Conservation (phyloP, 2,329 filamentous ascomycete species). For the Bertia moriformis region DNA sequence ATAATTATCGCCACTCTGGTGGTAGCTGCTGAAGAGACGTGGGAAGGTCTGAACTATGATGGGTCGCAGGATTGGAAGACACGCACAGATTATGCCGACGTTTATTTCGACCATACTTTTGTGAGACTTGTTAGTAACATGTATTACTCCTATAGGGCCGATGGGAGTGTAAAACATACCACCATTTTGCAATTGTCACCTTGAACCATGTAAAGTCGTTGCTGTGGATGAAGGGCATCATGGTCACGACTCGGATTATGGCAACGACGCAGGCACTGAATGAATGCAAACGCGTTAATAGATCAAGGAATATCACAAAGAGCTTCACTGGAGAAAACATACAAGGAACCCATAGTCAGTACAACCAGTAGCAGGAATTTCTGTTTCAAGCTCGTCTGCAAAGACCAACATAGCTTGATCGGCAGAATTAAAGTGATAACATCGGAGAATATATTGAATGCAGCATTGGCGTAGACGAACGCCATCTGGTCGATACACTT, state of each 20-base stretch:
- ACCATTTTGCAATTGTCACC: not conserved
- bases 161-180: not conserved
- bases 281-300: too few relatives aligned
- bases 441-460: not conserved
- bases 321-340: too few relatives aligned
- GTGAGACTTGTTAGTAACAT: not conserved
- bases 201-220: not conserved
- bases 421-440: not conserved
- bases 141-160: not conserved
- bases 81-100: not conserved
- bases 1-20: not conserved
- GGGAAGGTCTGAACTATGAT: not conserved
- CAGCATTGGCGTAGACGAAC: not conserved
- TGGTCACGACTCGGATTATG: not conserved
- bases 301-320: too few relatives aligned
- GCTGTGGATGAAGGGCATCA: not conserved
- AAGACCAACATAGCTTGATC: not conserved
- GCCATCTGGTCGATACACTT: not conserved
- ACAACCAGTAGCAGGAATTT: not conserved
- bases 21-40: not conserved
- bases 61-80: not conserved
- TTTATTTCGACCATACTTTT: not conserved
- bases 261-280: not conserved
- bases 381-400: not conserved
- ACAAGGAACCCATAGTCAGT: not conserved